Conservation (phyloP, 2,329 filamentous ascomycete species). For the Neofusicoccum umdonicola region DNA sequence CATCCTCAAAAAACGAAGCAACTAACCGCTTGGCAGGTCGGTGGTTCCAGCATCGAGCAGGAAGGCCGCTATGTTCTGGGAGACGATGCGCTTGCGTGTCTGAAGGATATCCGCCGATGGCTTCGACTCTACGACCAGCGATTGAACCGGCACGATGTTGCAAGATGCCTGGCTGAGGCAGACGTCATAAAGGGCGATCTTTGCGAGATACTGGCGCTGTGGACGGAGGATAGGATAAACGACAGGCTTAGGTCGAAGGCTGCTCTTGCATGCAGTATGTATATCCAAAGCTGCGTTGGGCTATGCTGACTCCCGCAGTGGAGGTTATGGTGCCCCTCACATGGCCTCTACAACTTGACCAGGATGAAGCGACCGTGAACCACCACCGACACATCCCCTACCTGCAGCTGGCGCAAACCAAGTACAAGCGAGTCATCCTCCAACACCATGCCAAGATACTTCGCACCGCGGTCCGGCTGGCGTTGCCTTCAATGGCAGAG, state of each 20-base stretch:
- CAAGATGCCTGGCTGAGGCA: conserved; percentile 84
- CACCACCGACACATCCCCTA: conserved; percentile 90
- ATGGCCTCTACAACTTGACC: conserved; percentile 83
- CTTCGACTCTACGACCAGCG: conserved; percentile 92
- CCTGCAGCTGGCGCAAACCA: conserved; percentile 79
- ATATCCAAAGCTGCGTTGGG: background rate
- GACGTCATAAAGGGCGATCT: conserved; percentile 90
- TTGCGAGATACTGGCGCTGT: conserved; percentile 80
- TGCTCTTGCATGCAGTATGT: conserved; percentile 69
- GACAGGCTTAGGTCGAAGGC: conserved; percentile 75
- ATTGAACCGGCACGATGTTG: conserved; percentile 89
- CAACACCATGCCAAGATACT: conserved; percentile 79
- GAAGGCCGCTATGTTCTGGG: conserved; percentile 83
- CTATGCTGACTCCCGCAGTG: conserved; percentile 46
- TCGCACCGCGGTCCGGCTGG: conserved; percentile 75
- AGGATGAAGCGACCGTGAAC: conserved; percentile 82
- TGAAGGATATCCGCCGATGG: conserved; percentile 95
- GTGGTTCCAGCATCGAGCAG: conserved; percentile 75
- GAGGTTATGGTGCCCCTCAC: conserved; percentile 90
- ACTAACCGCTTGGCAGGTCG: conserved; percentile 60
- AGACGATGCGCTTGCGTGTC: conserved; percentile 86
- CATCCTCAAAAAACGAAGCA: background rate
- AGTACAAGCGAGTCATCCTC: conserved; percentile 85
- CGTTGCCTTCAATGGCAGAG: conserved; percentile 80
- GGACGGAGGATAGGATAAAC: conserved; percentile 71